Evolutionary conservation across 176 grass and related monocot genomes (phyloP).

Genomic region (Poa annua): DNA sequence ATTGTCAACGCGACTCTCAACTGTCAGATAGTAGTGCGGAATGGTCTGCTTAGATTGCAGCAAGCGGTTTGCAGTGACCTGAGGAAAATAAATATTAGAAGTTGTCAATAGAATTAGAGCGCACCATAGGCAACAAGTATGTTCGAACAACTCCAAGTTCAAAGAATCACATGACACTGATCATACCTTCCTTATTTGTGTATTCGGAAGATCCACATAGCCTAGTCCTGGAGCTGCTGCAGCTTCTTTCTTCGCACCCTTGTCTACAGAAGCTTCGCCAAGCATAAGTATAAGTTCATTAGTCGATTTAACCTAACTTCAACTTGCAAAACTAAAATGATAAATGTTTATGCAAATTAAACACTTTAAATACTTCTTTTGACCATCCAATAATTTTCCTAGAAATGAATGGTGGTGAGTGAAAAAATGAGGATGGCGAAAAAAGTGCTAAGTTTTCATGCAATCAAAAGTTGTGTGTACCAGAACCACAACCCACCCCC

Average conservation of each 20-base stretch:
- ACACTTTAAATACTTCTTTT: background rate
- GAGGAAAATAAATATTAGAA: constrained; percentile 26
- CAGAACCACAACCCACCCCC: background rate
- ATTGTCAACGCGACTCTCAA: constrained; percentile 40
- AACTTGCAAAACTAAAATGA: constrained; percentile 22
- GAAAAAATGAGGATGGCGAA: background rate
- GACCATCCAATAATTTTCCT: background rate
- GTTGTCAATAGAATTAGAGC: background rate
- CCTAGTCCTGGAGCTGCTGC: constrained; percentile 41
- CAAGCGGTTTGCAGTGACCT: constrained; percentile 68
- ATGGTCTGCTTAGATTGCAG: constrained; percentile 79
- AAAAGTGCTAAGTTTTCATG: background rate
- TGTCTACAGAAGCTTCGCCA: constrained; percentile 51
- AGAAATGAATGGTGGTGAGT: background rate
- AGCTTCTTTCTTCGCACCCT: constrained; percentile 40
- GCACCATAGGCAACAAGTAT: background rate
- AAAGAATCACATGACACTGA: background rate
- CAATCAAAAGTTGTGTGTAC: background rate
- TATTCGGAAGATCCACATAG: constrained; percentile 68
- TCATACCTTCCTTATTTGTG: constrained; percentile 72
- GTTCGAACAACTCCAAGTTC: background rate
- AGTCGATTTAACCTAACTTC: background rate
- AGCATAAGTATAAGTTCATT: background rate
- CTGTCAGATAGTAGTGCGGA: constrained; percentile 57
- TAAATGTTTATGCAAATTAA: background rate